Evolutionary conservation across 1,284 basidiomycete species (phyloP).

Genomic region (Gymnopus androsaceus): DNA sequence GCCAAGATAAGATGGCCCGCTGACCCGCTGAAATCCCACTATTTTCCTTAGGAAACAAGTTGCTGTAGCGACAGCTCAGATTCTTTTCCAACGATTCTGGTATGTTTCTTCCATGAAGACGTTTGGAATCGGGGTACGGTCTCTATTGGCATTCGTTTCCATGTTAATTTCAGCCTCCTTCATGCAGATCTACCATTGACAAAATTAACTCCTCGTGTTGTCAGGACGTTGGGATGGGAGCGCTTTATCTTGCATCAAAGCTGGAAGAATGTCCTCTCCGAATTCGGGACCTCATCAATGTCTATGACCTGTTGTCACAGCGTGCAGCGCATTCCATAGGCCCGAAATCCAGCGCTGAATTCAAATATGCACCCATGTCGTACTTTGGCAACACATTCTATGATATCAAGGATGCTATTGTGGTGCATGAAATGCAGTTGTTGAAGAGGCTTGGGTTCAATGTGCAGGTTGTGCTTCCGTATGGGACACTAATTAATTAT

Average conservation of each 20-base stretch:
- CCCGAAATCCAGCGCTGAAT: constrained; percentile 42
- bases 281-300: constrained; percentile 93
- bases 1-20: constrained; percentile 28
- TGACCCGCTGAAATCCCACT: constrained; percentile 13
- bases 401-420: constrained; percentile 86
- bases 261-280: constrained; percentile 91
- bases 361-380: constrained; percentile 80
- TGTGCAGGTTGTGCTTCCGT: constrained; percentile 87
- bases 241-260: constrained; percentile 93
- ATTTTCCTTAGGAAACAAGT: constrained; percentile 80
- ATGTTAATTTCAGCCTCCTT: constrained; percentile 11
- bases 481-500: constrained; percentile 95
- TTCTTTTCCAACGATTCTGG: constrained; percentile 96
- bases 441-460: constrained; percentile 92
- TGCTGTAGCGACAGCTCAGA: constrained; percentile 94
- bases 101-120: constrained; percentile 93
- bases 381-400: constrained; percentile 86
- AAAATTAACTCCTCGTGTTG: background rate
- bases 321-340: constrained; percentile 50
- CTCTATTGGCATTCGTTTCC: background rate
- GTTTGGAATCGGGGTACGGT: constrained; percentile 84
- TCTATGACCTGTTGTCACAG: constrained; percentile 85
- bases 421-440: constrained; percentile 96
- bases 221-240: constrained; percentile 91
- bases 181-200: background rate